A percentile compares a stretch with the other conserved stretches of the same genome.
Conservation (phyloP, 768 basidiomycete species). For the Holtermannia corniformis region DNA sequence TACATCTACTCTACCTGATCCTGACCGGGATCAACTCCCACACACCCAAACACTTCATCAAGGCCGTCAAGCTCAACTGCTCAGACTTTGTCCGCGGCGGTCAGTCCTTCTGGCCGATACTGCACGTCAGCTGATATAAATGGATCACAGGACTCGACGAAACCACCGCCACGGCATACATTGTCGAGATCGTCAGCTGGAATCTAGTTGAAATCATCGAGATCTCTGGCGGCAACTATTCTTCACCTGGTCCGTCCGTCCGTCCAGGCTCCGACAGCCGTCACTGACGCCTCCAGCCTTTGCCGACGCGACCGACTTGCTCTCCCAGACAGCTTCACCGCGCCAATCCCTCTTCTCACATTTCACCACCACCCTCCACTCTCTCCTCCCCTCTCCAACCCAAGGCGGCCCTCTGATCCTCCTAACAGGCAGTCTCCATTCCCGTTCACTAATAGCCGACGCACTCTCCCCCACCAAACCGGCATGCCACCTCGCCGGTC, state of each 20-base stretch:
- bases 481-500: constrained; percentile 29
- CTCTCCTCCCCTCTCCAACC: constrained; percentile 20
- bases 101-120: constrained; percentile 6
- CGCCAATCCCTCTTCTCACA: constrained; percentile 34
- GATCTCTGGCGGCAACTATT: constrained; percentile 32
- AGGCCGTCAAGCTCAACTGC: constrained; percentile 32
- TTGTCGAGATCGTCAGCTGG: constrained; percentile 29
- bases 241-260: constrained; percentile 17
- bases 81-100: constrained; percentile 36
- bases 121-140: background rate
- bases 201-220: constrained; percentile 27
- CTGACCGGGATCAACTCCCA: constrained; percentile 11
- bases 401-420: constrained; percentile 24
- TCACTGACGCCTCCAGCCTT: constrained; percentile 9
- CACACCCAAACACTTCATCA: constrained; percentile 18
- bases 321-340: constrained; percentile 3
- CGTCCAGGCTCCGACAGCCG: constrained; percentile 1
- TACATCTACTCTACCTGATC: constrained; percentile 29
- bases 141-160: constrained; percentile 24
- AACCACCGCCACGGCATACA: constrained; percentile 14
- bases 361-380: constrained; percentile 25
- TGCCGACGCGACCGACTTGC: background rate
- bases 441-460: constrained; percentile 17
- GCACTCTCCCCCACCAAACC: constrained; percentile 6
- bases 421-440: constrained; percentile 29